Percentiles rank a stretch among this genome's conserved stretches.
phyloP scores from a whole-genome alignment of 2,329 filamentous ascomycete genomes.

The Davidsoniella neocaledoniae region DNA sequence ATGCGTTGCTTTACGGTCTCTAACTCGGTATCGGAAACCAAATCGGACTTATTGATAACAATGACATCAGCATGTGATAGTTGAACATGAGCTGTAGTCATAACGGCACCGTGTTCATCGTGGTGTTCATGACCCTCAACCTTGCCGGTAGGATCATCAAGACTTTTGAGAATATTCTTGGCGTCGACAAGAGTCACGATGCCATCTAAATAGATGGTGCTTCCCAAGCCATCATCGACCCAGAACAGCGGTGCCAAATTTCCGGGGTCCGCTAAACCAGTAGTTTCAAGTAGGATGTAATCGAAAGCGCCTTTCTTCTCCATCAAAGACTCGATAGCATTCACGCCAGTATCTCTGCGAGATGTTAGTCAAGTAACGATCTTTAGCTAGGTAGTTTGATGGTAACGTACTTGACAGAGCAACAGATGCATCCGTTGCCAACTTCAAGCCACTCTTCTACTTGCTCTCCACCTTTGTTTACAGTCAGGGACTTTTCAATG shows the following conservation, averaged over 20 bases:
- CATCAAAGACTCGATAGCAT: conserved; percentile 91
- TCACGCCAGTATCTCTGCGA: conserved; percentile 69
- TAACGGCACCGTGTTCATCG: conserved; percentile 43
- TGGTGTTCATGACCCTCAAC: conserved; percentile 34
- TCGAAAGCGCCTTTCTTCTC: conserved; percentile 86
- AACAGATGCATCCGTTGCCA: conserved; percentile 94
- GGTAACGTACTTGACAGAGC: conserved; percentile 64
- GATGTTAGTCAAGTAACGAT: neutral
- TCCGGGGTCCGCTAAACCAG: conserved; percentile 83
- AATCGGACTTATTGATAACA: conserved; percentile 82
- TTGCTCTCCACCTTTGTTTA: conserved; percentile 67
- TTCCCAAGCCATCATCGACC: conserved; percentile 90
- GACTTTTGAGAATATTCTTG: conserved; percentile 69
- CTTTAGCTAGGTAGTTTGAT: neutral
- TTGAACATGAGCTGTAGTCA: conserved; percentile 89
- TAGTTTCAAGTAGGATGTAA: conserved; percentile 94
- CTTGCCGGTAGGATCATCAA: conserved; percentile 53
- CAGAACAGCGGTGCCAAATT: conserved; percentile 94
- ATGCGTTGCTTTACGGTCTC: conserved; percentile 54
- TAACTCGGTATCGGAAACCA: conserved; percentile 57
- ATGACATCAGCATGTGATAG: conserved; percentile 95
- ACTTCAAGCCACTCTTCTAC: conserved; percentile 93
- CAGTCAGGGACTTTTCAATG: conserved; percentile 88
- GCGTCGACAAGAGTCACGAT: conserved; percentile 94
- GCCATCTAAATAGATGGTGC: conserved; percentile 89